These are phyloP conservation scores for Penicillium ucsense DNA, from an alignment of 495 filamentous ascomycete species.

Conservation along the genomic window DNA sequence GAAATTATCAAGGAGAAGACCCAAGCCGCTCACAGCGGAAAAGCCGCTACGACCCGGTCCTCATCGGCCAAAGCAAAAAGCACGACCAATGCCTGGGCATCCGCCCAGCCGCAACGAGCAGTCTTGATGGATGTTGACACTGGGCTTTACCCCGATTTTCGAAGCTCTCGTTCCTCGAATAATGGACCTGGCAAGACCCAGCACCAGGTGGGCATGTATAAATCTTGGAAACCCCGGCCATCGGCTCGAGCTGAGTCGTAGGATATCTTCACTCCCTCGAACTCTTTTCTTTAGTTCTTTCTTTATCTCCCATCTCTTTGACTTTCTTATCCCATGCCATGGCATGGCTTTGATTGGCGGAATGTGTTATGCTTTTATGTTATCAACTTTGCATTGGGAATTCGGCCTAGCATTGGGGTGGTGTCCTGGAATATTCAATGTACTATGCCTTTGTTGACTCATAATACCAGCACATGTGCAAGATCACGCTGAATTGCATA, in stretches of 20 bases:
- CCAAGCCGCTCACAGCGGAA: slow-evolving; percentile 11
- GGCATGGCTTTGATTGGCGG: slow-evolving; percentile 5
- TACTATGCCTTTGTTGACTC: too few species aligned
- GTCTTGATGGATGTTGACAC: slow-evolving; percentile 38
- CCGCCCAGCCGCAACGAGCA: slow-evolving; percentile 35
- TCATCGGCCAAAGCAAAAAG: slow-evolving; percentile 10
- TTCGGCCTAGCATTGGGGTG: slow-evolving; percentile 18
- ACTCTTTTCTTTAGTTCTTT: neutral
- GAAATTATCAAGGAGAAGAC: slow-evolving; percentile 56
- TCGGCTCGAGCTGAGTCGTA: slow-evolving; percentile 22
- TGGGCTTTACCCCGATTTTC: slow-evolving; percentile 28
- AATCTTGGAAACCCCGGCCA: slow-evolving; percentile 29
- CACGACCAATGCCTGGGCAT: slow-evolving; percentile 13
- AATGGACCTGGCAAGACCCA: slow-evolving; percentile 16
- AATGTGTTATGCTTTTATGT: slow-evolving; percentile 10
- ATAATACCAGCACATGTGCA: too few species aligned
- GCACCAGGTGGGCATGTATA: slow-evolving; percentile 20
- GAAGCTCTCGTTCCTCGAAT: slow-evolving; percentile 8
- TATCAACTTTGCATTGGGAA: slow-evolving; percentile 3
- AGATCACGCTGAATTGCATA: too few species aligned
- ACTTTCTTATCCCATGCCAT: slow-evolving; percentile 1
- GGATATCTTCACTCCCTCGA: neutral
- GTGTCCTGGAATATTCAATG: slow-evolving; percentile 1
- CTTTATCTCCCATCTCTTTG: slow-evolving; percentile 1
- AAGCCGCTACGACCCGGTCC: slow-evolving; percentile 8